Evolutionary conservation across 495 filamentous ascomycete species (phyloP).

Genomic region (Penicillium goetzii): DNA sequence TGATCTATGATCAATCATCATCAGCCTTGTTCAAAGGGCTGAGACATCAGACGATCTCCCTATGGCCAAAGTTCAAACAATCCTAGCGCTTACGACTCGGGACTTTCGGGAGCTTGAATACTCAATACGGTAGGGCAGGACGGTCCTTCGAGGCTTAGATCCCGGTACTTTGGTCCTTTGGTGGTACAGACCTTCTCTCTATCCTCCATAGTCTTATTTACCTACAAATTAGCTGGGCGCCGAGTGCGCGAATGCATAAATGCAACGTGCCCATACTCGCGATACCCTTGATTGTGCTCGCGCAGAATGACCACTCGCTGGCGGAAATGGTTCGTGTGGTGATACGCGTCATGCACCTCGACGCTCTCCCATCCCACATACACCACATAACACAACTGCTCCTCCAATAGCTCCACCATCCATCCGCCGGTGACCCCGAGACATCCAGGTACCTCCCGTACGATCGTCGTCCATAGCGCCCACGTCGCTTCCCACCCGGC

Average conservation of each 20-base stretch:
- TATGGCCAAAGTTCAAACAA: neutral
- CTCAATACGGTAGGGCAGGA: neutral
- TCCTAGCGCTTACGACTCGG: constrained; percentile 5
- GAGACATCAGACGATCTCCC: constrained; percentile 5
- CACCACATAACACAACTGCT: constrained; percentile 26
- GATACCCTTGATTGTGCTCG: constrained; percentile 28
- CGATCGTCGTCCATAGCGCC: constrained; percentile 32
- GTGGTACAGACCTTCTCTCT: neutral
- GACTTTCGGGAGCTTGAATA: neutral
- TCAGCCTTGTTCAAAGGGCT: neutral
- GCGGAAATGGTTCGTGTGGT: constrained; percentile 28
- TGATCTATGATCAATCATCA: neutral
- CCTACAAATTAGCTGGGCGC: constrained; percentile 42
- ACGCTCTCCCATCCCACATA: constrained; percentile 31
- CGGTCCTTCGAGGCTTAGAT: too few relatives aligned
- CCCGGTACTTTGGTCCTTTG: too few relatives aligned
- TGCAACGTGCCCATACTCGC: constrained; percentile 31
- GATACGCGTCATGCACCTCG: constrained; percentile 33
- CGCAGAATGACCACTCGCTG: constrained; percentile 25
- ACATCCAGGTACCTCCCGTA: constrained; percentile 28
- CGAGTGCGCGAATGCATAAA: constrained; percentile 23
- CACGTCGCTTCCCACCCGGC: constrained; percentile 30
- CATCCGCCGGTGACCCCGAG: constrained; percentile 31
- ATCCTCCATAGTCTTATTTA: too few relatives aligned
- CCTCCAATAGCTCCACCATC: constrained; percentile 33